Evolutionary conservation across 192 early-diverging fungal genomes (phyloP).

Genomic region (Gonapodya sp.): DNA sequence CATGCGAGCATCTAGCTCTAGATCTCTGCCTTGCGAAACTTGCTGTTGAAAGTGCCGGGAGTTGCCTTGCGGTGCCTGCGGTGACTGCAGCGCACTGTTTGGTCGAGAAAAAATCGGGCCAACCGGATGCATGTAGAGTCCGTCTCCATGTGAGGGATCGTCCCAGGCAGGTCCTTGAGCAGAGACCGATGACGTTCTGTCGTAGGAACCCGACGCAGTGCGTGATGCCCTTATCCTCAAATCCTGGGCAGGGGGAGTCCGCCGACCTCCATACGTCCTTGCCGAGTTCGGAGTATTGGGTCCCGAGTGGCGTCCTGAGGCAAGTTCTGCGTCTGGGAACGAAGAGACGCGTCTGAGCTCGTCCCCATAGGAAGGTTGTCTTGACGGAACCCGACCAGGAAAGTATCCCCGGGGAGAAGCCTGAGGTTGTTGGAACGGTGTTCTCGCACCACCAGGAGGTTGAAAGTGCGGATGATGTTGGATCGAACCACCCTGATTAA

Average conservation of each 20-base stretch:
- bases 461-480: neutral
- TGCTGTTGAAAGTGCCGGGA: neutral
- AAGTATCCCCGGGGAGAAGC: neutral
- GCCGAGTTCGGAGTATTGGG: neutral
- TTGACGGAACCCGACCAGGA: neutral
- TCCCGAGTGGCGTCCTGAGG: neutral
- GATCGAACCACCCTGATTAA: neutral
- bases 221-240: neutral
- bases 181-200: neutral
- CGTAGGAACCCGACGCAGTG: neutral
- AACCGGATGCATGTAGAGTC: neutral
- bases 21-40: neutral
- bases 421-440: neutral
- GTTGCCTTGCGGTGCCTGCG: neutral
- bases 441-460: neutral
- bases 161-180: neutral
- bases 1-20: neutral
- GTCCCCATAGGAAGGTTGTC: neutral
- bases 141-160: neutral
- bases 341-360: neutral
- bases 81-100: neutral
- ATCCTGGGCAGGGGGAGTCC: neutral
- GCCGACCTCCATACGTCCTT: neutral
- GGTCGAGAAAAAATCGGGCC: neutral
- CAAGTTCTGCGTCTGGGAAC: neutral